Evolutionary conservation across 768 basidiomycete genomes (phyloP), one percentile per base, ranked within the genome.

Genomic region (Cystobasidium onofrii): DNA sequence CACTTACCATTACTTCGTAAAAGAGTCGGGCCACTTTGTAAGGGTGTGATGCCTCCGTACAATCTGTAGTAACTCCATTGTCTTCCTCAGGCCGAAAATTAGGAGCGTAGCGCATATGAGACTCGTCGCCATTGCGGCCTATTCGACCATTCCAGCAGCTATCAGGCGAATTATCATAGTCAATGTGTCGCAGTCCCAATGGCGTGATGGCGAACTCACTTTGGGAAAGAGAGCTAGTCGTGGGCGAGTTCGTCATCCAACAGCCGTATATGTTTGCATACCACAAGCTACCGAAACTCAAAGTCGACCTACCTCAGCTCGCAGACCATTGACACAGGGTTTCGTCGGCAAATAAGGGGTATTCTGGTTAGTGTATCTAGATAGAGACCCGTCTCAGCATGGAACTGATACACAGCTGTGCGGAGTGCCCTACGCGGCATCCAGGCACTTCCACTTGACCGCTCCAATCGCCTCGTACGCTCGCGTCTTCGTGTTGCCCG

Each of bases 381-480:
- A 4, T 7, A 20, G 61, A 10, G n/a, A 33, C 7, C 23, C 31
- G 61, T 7, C 4, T 27, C 4, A 4, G 61, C 6, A 20, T 23
- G 9, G 10, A 63, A n/a, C n/a, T 27, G 3, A 34, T 25, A 39
- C 63, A 27, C 4, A 3, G 27, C 57, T 60, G 23, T 36, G 9
- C 31, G 3, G 15, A 9, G 31, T 15, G 13, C 2, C 43, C n/a
- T 34, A 39, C 17, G 34, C 43, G 3, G 3, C 18, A 36, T 64
- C 34, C 1, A 64, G 12, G n/a, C 63, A 64, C 43, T 64, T 64
- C 63, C 63, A 64, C 20, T 39, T 64, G 31, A 64, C 63, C 18
- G 63, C 63, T 10, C 43, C 34, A 10, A 18, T 9, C 10, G 12
- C 4, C 12, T 36, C 25, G 15, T 12, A 20, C 1, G 43, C 34